These are phyloP conservation scores for Dactylella cylindrospora DNA, from an alignment of 2,329 filamentous ascomycete species.

Conservation along the genomic window DNA sequence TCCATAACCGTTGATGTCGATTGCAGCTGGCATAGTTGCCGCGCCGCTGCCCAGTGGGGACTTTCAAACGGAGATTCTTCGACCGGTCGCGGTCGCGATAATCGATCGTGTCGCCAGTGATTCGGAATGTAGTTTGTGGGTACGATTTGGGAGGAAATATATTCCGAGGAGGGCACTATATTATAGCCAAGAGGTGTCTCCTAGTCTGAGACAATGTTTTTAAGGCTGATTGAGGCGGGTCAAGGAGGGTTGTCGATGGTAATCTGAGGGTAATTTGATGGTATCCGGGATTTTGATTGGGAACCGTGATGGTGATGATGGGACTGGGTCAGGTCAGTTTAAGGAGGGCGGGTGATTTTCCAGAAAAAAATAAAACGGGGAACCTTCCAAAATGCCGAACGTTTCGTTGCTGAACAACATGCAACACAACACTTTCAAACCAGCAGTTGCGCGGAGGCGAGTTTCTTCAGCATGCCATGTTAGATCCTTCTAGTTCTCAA, in stretches of 20 bases:
- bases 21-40: conserved; percentile 45
- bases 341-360: conserved; percentile 41
- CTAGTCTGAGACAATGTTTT: too few species aligned
- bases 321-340: conserved; percentile 21
- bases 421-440: neutral
- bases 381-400: too few species aligned
- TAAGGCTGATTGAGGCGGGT: neutral
- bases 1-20: conserved; percentile 43
- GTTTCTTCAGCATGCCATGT: neutral
- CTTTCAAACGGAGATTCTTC: conserved; percentile 34
- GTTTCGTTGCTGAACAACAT: too few species aligned
- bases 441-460: neutral
- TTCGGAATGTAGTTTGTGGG: too few species aligned
- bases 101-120: conserved; percentile 9
- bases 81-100: conserved; percentile 43
- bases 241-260: conserved; percentile 9
- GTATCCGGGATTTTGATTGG: too few species aligned
- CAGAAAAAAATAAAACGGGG: too few species aligned
- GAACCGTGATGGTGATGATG: conserved; percentile 21
- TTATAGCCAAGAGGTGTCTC: too few species aligned
- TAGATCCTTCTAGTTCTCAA: too few species aligned
- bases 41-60: conserved; percentile 29
- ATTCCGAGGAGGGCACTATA: too few species aligned
- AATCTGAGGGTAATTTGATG: conserved; percentile 13
- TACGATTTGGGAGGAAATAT: too few species aligned